Evolutionary conservation across 495 filamentous ascomycete species (phyloP).

Genomic region (Aspergillus hancockii): DNA sequence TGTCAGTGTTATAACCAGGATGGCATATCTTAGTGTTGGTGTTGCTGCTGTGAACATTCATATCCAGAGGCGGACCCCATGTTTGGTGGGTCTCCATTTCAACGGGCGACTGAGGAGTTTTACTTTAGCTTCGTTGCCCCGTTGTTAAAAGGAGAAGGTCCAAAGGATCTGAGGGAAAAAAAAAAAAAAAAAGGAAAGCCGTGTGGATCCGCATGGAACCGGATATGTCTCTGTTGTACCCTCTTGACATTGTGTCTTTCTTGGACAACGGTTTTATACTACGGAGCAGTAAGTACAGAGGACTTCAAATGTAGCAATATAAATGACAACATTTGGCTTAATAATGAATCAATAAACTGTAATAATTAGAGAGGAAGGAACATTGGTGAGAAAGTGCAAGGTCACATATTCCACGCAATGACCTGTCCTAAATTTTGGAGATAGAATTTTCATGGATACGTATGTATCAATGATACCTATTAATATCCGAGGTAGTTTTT

Average conservation of each 20-base stretch:
- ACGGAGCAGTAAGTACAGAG: too few relatives aligned
- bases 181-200: background rate
- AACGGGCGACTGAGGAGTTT: slow-evolving; percentile 1
- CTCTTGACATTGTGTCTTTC: slow-evolving; percentile 2
- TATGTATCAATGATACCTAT: background rate
- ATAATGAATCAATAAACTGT: background rate
- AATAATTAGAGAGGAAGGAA: background rate
- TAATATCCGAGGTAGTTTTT: slow-evolving; percentile 2
- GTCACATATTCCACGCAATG: background rate
- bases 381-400: background rate
- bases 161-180: background rate
- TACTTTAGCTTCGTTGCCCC: background rate
- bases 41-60: background rate
- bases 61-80: slow-evolving; percentile 10
- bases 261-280: background rate
- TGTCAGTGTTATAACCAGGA: slow-evolving; percentile 2
- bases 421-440: background rate
- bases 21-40: background rate
- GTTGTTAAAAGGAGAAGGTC: background rate
- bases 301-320: too few relatives aligned
- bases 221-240: background rate
- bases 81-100: slow-evolving; percentile 19
- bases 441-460: slow-evolving; percentile 1
- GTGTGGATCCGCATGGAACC: slow-evolving; percentile 10
- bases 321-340: background rate